Conservation (phyloP, 2,329 filamentous ascomycete species). For the Fusarium penzigii region DNA sequence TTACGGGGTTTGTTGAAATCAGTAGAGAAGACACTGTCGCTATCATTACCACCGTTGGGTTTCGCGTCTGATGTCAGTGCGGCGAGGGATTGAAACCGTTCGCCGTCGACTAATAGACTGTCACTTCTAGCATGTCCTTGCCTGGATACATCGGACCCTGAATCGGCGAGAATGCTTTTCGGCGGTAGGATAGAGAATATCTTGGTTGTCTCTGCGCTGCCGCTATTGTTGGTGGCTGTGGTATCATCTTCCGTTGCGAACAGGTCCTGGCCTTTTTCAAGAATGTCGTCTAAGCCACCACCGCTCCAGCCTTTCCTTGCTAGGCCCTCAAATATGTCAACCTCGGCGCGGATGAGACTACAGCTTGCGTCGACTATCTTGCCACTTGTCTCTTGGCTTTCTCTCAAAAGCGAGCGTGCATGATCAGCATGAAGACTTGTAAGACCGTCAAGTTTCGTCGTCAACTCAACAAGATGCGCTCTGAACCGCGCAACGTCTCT, state of each 20-base stretch:
- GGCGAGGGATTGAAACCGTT: slow-evolving; percentile 60
- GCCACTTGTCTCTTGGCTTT: slow-evolving; percentile 65
- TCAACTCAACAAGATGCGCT: slow-evolving; percentile 64
- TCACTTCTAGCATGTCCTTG: slow-evolving; percentile 49
- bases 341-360: slow-evolving; percentile 65
- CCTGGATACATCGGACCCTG: slow-evolving; percentile 41
- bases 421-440: slow-evolving; percentile 62
- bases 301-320: slow-evolving; percentile 69
- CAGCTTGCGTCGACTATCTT: slow-evolving; percentile 66
- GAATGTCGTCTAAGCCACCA: slow-evolving; percentile 64
- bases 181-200: slow-evolving; percentile 66
- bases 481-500: slow-evolving; percentile 64
- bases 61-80: slow-evolving; percentile 41
- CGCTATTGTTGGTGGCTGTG: slow-evolving; percentile 33
- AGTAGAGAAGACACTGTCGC: slow-evolving; percentile 53
- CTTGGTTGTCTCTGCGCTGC: slow-evolving; percentile 43
- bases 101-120: slow-evolving; percentile 53
- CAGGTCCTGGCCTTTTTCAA: slow-evolving; percentile 64
- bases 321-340: slow-evolving; percentile 68
- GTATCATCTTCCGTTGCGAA: slow-evolving; percentile 49
- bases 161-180: slow-evolving; percentile 62
- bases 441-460: slow-evolving; percentile 61
- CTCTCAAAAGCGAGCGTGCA: slow-evolving; percentile 58
- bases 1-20: slow-evolving; percentile 56
- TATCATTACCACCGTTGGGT: slow-evolving; percentile 35